These are phyloP conservation scores for Pythium angustatum DNA, from an alignment of 352 stramenopile species.

Conservation along the genomic window DNA sequence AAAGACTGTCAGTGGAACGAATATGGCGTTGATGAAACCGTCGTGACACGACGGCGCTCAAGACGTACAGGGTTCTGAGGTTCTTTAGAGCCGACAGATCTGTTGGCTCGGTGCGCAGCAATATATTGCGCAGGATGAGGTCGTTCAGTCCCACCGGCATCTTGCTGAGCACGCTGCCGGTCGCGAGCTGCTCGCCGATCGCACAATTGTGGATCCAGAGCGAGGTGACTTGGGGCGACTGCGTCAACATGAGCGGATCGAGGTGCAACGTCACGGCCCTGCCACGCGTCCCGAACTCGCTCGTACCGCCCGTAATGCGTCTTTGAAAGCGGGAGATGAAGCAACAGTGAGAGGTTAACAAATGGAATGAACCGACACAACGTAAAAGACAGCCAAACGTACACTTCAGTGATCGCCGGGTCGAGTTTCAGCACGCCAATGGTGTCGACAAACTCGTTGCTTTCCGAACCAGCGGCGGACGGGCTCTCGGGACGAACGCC, in stretches of 20 bases:
- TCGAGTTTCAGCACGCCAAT: conserved; percentile 2
- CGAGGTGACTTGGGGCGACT: not conserved
- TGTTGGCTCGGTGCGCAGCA: conserved; percentile 1
- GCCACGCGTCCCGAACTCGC: conserved; percentile 1
- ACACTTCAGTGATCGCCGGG: not conserved
- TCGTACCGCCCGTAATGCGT: not conserved
- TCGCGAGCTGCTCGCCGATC: not conserved
- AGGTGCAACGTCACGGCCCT: not conserved
- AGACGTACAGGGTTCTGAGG: not conserved
- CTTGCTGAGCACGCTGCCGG: not conserved
- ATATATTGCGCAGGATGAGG: not conserved
- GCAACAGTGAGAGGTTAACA: no score
- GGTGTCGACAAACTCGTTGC: conserved; percentile 3
- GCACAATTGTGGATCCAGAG: conserved; percentile 4
- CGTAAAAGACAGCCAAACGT: not conserved
- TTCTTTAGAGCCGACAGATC: not conserved
- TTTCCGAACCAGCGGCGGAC: no score
- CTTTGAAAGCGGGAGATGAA: no score
- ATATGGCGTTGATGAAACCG: no score
- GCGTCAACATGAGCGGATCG: not conserved
- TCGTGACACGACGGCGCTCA: no score
- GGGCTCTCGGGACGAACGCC: no score
- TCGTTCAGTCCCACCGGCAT: not conserved
- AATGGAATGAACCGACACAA: not conserved
- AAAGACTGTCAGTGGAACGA: no score